Conservation (phyloP, 805 yeast genomes). For the Tetrapisispora nanseiensis region DNA sequence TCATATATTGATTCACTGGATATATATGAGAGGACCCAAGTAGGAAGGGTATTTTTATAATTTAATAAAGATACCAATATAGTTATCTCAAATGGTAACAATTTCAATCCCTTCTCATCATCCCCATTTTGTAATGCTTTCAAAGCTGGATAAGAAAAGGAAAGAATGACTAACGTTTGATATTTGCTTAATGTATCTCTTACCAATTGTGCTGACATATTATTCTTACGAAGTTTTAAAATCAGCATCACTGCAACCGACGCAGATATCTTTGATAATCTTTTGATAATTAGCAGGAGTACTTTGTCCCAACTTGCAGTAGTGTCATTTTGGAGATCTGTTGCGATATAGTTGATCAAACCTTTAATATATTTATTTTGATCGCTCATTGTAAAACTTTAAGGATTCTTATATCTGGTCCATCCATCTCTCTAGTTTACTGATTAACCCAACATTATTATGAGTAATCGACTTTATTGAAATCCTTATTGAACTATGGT, state of each 20-base stretch:
- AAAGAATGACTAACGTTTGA: neutral
- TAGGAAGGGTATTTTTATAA: constrained; percentile 5
- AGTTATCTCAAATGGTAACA: neutral
- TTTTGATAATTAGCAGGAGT: neutral
- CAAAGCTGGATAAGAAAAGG: neutral
- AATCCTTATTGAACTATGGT: too few relatives aligned
- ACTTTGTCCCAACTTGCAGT: neutral
- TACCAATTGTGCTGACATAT: constrained; percentile 23
- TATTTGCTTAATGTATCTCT: constrained; percentile 22
- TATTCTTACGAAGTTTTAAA: neutral
- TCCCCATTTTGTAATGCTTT: neutral
- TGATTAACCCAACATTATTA: too few relatives aligned
- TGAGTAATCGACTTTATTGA: too few relatives aligned
- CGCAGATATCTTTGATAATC: neutral
- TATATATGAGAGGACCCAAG: constrained; percentile 11
- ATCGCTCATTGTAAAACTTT: neutral
- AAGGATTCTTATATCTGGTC: too few relatives aligned
- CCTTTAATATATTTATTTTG: neutral
- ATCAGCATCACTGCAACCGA: neutral
- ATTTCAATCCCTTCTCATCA: neutral
- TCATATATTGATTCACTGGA: constrained; percentile 10
- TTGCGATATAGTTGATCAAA: neutral
- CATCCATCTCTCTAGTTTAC: too few relatives aligned
- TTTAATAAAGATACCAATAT: neutral
- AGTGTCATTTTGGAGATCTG: neutral